Conservation (phyloP, 2,329 filamentous ascomycete species). For the Lizonia empirigonia region DNA sequence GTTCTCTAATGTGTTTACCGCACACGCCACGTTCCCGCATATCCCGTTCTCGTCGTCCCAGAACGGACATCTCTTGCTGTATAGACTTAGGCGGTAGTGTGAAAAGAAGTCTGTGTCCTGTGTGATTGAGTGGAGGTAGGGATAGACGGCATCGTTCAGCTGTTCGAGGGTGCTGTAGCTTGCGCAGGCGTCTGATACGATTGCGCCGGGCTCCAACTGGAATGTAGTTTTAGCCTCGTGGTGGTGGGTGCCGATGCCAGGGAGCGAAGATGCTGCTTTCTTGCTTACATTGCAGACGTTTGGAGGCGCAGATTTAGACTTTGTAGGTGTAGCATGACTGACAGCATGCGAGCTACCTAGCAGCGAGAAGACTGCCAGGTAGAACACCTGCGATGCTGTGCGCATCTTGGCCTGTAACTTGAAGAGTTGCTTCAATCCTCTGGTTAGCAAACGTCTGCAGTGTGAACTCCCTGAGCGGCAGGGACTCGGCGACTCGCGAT, state of each 20-base stretch:
- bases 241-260: conserved; percentile 27
- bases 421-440: conserved; percentile 25
- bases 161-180: conserved; percentile 89
- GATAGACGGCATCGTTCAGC: conserved; percentile 77
- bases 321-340: conserved; percentile 44
- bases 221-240: conserved; percentile 45
- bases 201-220: conserved; percentile 85
- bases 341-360: conserved; percentile 56
- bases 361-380: conserved; percentile 66
- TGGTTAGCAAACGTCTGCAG: conserved; percentile 46
- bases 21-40: conserved; percentile 96
- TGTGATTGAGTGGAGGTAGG: conserved; percentile 79
- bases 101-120: conserved; percentile 95
- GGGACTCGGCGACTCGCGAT: conserved; percentile 6
- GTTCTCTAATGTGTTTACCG: conserved; percentile 92
- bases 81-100: conserved; percentile 94
- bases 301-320: conserved; percentile 47
- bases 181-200: conserved; percentile 91
- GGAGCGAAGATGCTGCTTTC: conserved; percentile 24
- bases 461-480: conserved; percentile 16
- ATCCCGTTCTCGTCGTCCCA: conserved; percentile 93
- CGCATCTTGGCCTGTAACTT: conserved; percentile 52
- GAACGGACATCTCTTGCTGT: conserved; percentile 92
- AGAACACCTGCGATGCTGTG: conserved; percentile 62
- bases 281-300: conserved; percentile 63